A percentile compares a stretch with the other conserved stretches of the same genome.
Conservation (phyloP, 305 asterid species). For the Fraxinus albicans region DNA sequence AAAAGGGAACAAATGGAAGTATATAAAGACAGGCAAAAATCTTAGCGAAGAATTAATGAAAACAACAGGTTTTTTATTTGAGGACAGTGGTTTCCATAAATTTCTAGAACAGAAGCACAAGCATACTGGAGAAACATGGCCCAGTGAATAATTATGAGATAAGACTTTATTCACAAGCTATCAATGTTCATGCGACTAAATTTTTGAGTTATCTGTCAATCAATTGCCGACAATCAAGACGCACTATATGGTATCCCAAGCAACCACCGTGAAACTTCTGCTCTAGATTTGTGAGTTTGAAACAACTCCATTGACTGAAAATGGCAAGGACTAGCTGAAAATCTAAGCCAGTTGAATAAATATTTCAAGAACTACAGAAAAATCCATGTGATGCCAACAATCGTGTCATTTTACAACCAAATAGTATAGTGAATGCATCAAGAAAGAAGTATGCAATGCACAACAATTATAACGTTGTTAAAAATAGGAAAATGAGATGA, state of each 20-base stretch:
- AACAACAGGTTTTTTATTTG: background rate
- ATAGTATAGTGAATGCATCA: background rate
- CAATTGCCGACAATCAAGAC: background rate
- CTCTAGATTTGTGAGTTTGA: background rate
- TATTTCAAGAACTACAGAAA: background rate
- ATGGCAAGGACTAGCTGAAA: background rate
- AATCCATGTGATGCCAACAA: background rate
- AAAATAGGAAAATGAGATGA: background rate
- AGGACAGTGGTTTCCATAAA: background rate
- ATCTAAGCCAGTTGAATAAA: background rate
- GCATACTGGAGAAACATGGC: background rate
- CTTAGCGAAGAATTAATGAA: background rate
- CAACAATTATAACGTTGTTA: background rate
- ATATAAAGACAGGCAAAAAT: background rate
- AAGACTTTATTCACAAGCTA: background rate
- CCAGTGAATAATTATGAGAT: background rate
- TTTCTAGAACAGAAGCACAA: background rate
- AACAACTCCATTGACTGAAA: background rate
- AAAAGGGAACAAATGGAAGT: background rate
- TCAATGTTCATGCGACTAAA: background rate
- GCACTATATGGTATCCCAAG: background rate
- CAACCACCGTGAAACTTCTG: background rate
- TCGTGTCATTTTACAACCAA: background rate
- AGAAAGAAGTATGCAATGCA: background rate
- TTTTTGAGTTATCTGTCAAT: background rate